These are phyloP conservation scores for Penstemon eatonii DNA, from an alignment of 257 asterid genomes.

Conservation along the genomic window DNA sequence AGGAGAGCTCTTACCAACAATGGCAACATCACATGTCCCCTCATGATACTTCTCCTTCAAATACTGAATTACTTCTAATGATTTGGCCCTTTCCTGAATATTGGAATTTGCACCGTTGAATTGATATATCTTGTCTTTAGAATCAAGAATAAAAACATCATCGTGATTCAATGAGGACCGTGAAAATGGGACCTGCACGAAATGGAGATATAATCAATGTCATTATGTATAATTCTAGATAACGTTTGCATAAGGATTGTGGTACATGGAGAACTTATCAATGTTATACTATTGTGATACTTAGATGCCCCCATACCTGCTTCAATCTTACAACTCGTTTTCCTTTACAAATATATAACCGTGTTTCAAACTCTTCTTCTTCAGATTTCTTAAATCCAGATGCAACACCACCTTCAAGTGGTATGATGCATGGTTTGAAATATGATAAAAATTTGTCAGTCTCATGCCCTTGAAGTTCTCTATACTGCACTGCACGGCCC, in stretches of 20 bases:
- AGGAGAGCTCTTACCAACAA: slow-evolving; percentile 65
- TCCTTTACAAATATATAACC: slow-evolving; percentile 78
- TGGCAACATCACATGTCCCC: slow-evolving; percentile 94
- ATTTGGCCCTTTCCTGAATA: slow-evolving; percentile 97
- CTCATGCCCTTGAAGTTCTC: slow-evolving; percentile 91
- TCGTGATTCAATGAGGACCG: slow-evolving; percentile 97
- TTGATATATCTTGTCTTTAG: slow-evolving; percentile 87
- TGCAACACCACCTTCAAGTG: slow-evolving; percentile 92
- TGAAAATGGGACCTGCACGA: slow-evolving; percentile 79
- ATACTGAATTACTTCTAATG: slow-evolving; percentile 91
- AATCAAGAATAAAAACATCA: slow-evolving; percentile 90
- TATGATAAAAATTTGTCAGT: slow-evolving; percentile 86
- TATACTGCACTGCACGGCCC: slow-evolving; percentile 89
- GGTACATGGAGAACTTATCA: background rate
- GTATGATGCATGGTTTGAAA: slow-evolving; percentile 88
- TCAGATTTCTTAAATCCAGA: slow-evolving; percentile 84
- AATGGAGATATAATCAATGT: slow-evolving; percentile 6
- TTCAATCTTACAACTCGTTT: slow-evolving; percentile 78
- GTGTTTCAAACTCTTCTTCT: slow-evolving; percentile 90
- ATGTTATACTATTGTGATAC: background rate
- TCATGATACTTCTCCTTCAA: slow-evolving; percentile 95
- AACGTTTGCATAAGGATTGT: background rate
- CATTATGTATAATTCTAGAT: background rate
- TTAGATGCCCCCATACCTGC: slow-evolving; percentile 53
- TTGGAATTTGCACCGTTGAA: slow-evolving; percentile 97